Evolutionary conservation across 306 rosid species (phyloP).

Genomic region (Hippophae rhamnoides): DNA sequence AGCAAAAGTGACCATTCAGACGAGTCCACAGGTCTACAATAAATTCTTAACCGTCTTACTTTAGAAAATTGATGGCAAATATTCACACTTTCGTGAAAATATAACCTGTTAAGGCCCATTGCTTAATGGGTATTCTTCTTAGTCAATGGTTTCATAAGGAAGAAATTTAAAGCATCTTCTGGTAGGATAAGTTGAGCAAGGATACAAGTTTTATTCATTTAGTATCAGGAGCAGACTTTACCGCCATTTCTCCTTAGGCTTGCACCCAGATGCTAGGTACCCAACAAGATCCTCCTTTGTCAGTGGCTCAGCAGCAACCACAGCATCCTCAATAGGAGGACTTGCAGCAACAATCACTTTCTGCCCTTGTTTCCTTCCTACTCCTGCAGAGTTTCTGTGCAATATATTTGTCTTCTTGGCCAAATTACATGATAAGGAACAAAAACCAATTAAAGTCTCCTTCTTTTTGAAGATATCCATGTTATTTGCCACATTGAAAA

Average conservation of each 20-base stretch:
- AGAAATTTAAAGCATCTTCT: too few relatives aligned
- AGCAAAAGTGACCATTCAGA: too few relatives aligned
- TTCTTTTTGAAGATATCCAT: constrained; percentile 29
- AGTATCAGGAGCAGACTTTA: constrained; percentile 1
- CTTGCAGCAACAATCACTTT: constrained; percentile 65
- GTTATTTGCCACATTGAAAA: constrained; percentile 20
- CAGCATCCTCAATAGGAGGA: constrained; percentile 73
- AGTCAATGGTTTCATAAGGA: too few relatives aligned
- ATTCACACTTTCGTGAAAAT: too few relatives aligned
- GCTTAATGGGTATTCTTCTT: too few relatives aligned
- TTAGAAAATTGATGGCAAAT: too few relatives aligned
- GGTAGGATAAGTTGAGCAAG: too few relatives aligned
- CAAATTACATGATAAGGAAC: constrained; percentile 28
- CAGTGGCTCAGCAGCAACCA: constrained; percentile 51
- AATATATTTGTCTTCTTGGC: constrained; percentile 25
- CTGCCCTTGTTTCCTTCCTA: constrained; percentile 24
- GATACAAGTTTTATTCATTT: too few relatives aligned
- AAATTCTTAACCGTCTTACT: too few relatives aligned
- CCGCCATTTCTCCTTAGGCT: constrained; percentile 69
- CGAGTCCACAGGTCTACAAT: too few relatives aligned
- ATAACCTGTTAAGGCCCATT: too few relatives aligned
- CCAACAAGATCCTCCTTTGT: constrained; percentile 58
- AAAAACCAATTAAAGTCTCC: constrained; percentile 30
- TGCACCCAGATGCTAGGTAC: constrained; percentile 58
- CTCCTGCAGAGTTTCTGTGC: constrained; percentile 17